These are phyloP conservation scores for Fusarium clavum DNA, from an alignment of 2,329 filamentous ascomycete genomes.

Conservation along the genomic window DNA sequence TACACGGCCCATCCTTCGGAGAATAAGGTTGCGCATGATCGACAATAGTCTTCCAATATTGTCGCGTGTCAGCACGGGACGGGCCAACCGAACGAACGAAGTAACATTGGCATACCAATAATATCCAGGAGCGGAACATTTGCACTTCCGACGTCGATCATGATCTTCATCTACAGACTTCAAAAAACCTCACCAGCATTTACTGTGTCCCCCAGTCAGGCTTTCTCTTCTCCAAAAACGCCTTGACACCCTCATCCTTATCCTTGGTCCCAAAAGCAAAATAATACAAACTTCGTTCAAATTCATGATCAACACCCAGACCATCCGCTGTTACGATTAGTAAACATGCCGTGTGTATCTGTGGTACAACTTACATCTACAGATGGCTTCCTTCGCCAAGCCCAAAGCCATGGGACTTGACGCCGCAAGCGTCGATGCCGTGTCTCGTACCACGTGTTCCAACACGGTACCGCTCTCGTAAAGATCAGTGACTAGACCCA, in stretches of 20 bases:
- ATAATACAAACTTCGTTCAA: slow-evolving; percentile 53
- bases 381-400: slow-evolving; percentile 48
- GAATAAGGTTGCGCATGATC: slow-evolving; percentile 1
- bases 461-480: slow-evolving; percentile 47
- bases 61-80: background rate
- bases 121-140: background rate
- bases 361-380: slow-evolving; percentile 38
- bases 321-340: slow-evolving; percentile 39
- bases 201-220: slow-evolving; percentile 34
- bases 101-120: slow-evolving; percentile 4
- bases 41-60: slow-evolving; percentile 3
- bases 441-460: slow-evolving; percentile 40
- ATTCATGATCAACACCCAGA: slow-evolving; percentile 47
- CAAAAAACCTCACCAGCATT: background rate
- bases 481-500: slow-evolving; percentile 45
- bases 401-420: slow-evolving; percentile 44
- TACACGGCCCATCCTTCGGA: background rate
- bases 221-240: slow-evolving; percentile 48
- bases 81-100: background rate
- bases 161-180: background rate
- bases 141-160: slow-evolving; percentile 2
- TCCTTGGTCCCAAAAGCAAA: slow-evolving; percentile 51
- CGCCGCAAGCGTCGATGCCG: slow-evolving; percentile 43
- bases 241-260: slow-evolving; percentile 48
- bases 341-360: background rate